Evolutionary conservation across 1,284 basidiomycete species (phyloP).

Genomic region (Ustilago shanxiensis): DNA sequence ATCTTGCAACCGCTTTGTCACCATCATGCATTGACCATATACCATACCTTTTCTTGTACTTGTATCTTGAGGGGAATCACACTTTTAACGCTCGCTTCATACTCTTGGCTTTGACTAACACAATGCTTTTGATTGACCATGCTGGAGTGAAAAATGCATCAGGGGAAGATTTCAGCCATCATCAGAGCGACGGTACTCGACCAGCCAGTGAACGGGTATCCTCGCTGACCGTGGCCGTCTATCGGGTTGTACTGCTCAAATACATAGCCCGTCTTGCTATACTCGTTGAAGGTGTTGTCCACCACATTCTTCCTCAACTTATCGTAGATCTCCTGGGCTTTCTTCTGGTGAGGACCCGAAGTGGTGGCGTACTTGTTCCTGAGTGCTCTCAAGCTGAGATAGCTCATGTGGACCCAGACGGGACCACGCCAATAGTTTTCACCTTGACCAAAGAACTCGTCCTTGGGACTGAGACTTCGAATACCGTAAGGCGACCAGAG

Average conservation of each 20-base stretch:
- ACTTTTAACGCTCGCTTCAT: neutral
- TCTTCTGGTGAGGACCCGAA: slow-evolving; percentile 82
- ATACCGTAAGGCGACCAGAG: slow-evolving; percentile 92
- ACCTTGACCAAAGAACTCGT: slow-evolving; percentile 87
- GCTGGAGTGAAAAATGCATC: neutral
- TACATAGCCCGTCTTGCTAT: slow-evolving; percentile 88
- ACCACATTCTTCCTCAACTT: slow-evolving; percentile 85
- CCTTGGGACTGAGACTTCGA: slow-evolving; percentile 84
- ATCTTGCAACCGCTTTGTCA: neutral
- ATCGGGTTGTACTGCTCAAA: slow-evolving; percentile 94
- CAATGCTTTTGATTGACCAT: slow-evolving; percentile 1
- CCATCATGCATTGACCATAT: neutral
- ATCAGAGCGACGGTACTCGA: slow-evolving; percentile 65
- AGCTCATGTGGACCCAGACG: slow-evolving; percentile 97
- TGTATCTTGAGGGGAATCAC: neutral
- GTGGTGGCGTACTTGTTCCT: slow-evolving; percentile 83
- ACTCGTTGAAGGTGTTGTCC: slow-evolving; percentile 90
- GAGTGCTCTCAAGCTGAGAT: slow-evolving; percentile 82
- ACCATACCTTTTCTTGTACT: slow-evolving; percentile 4
- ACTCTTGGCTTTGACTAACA: neutral
- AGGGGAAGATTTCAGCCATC: slow-evolving; percentile 66
- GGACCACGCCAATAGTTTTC: slow-evolving; percentile 98
- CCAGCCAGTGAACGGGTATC: slow-evolving; percentile 72
- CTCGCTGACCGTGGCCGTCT: slow-evolving; percentile 84
- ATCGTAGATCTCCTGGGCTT: slow-evolving; percentile 81